These are phyloP conservation scores for Colletotrichum lentis DNA, from an alignment of 2,329 filamentous ascomycete species.

Conservation along the genomic window DNA sequence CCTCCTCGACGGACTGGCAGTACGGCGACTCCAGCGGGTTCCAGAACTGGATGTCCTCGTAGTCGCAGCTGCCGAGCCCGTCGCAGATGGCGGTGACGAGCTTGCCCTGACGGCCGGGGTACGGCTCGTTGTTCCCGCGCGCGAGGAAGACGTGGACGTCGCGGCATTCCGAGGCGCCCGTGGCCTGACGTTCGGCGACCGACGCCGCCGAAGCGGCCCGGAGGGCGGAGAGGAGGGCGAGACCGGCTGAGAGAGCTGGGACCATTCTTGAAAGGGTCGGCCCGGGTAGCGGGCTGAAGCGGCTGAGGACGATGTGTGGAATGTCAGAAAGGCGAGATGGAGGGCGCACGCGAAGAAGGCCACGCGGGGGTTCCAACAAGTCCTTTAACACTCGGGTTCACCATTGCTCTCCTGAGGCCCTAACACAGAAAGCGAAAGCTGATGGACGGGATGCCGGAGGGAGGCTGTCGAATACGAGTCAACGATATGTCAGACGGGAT, in stretches of 20 bases:
- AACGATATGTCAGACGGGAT: slow-evolving; percentile 22
- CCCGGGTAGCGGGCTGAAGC: slow-evolving; percentile 1
- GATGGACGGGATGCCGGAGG: slow-evolving; percentile 9
- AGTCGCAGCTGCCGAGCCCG: slow-evolving; percentile 44
- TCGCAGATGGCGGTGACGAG: slow-evolving; percentile 44
- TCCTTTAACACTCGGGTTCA: neutral
- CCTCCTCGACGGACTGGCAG: slow-evolving; percentile 50
- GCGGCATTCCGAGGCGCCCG: slow-evolving; percentile 39
- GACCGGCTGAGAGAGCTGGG: slow-evolving; percentile 22
- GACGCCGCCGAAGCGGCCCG: slow-evolving; percentile 20
- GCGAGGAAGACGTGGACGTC: slow-evolving; percentile 46
- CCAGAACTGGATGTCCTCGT: slow-evolving; percentile 47
- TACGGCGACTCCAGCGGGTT: slow-evolving; percentile 45
- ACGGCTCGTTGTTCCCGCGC: slow-evolving; percentile 45
- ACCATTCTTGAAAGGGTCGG: slow-evolving; percentile 19
- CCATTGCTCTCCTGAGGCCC: neutral
- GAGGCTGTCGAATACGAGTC: slow-evolving; percentile 28
- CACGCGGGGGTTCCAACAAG: neutral
- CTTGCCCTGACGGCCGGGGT: slow-evolving; percentile 44
- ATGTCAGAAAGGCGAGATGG: too few relatives aligned
- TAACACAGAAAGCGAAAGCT: neutral
- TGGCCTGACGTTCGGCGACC: slow-evolving; percentile 22
- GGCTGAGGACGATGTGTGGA: neutral
- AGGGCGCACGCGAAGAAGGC: neutral
- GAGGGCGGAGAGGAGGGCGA: slow-evolving; percentile 13